Conservation (phyloP, 2,329 filamentous ascomycete species). For the Colletotrichum melonis region DNA sequence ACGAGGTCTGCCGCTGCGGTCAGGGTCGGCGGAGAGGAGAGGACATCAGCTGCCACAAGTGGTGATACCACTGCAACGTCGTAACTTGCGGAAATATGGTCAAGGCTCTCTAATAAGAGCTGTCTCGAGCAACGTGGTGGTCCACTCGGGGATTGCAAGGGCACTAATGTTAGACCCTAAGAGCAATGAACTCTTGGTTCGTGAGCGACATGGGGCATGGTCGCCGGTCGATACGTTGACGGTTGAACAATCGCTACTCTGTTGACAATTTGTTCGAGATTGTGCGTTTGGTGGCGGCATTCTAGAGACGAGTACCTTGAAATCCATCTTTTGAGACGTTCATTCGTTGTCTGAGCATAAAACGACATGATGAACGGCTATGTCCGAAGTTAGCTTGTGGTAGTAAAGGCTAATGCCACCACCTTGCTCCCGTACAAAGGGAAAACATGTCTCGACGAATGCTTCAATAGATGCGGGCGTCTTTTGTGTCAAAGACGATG, state of each 20-base stretch:
- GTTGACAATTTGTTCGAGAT: neutral
- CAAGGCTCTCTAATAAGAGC: constrained; percentile 19
- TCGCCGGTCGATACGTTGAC: neutral
- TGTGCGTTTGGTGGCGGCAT: neutral
- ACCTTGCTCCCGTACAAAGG: no score
- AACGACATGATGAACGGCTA: neutral
- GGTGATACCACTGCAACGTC: constrained; percentile 26
- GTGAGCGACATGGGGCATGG: constrained; percentile 9
- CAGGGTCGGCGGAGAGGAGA: constrained; percentile 17
- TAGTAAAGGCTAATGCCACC: no score
- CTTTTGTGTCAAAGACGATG: neutral
- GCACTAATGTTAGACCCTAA: neutral
- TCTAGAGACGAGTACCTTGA: neutral
- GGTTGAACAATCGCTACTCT: neutral
- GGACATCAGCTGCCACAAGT: constrained; percentile 23
- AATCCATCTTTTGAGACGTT: neutral
- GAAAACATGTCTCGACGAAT: no score
- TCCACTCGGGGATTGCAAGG: constrained; percentile 7
- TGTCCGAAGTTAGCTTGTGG: no score
- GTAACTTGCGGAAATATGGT: constrained; percentile 28
- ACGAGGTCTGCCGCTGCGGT: constrained; percentile 2
- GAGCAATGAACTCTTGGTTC: constrained; percentile 23
- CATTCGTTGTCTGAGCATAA: neutral
- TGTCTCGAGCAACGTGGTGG: constrained; percentile 20
- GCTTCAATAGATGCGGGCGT: neutral